These are phyloP conservation scores for Penicillium longicatenatum DNA, from an alignment of 495 filamentous ascomycete species.

Conservation along the genomic window DNA sequence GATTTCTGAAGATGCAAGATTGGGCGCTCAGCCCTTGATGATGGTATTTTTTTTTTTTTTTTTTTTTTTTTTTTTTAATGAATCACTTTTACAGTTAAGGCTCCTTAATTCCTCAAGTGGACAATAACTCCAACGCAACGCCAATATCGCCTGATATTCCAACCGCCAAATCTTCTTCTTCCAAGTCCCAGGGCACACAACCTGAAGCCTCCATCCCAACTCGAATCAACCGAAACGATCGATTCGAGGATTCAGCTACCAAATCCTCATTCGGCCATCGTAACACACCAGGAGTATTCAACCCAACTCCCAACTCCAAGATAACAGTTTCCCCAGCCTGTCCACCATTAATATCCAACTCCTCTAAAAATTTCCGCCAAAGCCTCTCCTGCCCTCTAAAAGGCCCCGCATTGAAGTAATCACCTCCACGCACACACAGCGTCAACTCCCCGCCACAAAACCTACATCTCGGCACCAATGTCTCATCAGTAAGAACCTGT, in stretches of 20 bases:
- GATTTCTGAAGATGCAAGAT: no score
- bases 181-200: slow-evolving; percentile 28
- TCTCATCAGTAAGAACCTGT: slow-evolving; percentile 20
- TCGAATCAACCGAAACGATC: slow-evolving; percentile 19
- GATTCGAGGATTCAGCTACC: slow-evolving; percentile 13
- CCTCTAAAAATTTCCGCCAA: slow-evolving; percentile 16
- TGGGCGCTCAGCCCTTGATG: no score
- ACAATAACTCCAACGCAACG: slow-evolving; percentile 2
- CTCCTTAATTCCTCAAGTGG: no score
- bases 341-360: background rate
- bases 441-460: slow-evolving; percentile 26
- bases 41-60: no score
- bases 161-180: slow-evolving; percentile 21
- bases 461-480: slow-evolving; percentile 17
- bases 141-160: slow-evolving; percentile 17
- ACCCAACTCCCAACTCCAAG: slow-evolving; percentile 29
- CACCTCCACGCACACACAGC: slow-evolving; percentile 25
- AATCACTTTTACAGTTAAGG: no score
- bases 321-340: slow-evolving; percentile 11
- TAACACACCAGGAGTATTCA: slow-evolving; percentile 31
- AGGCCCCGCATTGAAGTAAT: slow-evolving; percentile 23
- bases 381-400: slow-evolving; percentile 19
- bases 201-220: slow-evolving; percentile 28
- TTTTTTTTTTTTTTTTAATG: no score
- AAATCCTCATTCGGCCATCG: slow-evolving; percentile 31